Conservation (phyloP, 768 basidiomycete species). For the Termitomyces bulborhizus region DNA sequence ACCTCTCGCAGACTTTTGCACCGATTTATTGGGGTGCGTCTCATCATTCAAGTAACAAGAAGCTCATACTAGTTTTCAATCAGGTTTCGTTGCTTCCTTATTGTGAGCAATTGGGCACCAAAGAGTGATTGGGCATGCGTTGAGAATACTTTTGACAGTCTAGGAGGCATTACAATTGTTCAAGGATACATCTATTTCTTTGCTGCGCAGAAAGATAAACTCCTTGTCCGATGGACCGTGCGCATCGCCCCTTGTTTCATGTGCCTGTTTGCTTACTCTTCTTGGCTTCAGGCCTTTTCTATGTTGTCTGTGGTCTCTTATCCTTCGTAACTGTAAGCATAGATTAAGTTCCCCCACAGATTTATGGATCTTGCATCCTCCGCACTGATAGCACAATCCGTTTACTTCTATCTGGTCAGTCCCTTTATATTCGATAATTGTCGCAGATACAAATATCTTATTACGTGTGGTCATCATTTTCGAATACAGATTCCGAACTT, state of each 20-base stretch:
- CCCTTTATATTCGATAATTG: not conserved
- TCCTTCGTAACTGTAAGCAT: not conserved
- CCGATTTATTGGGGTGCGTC: constrained; percentile 27
- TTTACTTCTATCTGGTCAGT: constrained; percentile 38
- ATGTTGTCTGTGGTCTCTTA: constrained; percentile 20
- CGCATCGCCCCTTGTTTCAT: not conserved
- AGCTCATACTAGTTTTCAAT: not conserved
- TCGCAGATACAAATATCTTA: not conserved
- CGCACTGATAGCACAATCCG: constrained; percentile 33
- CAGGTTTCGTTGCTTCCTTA: constrained; percentile 24
- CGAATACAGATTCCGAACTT: constrained; percentile 34
- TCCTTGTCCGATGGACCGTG: constrained; percentile 24
- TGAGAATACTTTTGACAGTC: constrained; percentile 15
- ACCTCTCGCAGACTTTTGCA: constrained; percentile 21
- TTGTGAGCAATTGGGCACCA: constrained; percentile 12
- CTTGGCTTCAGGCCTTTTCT: constrained; percentile 14
- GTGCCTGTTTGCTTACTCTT: not conserved
- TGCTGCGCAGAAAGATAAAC: constrained; percentile 19
- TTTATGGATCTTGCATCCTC: constrained; percentile 33
- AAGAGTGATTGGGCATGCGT: not conserved
- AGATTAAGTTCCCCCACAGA: constrained; percentile 9
- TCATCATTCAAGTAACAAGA: not conserved
- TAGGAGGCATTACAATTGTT: constrained; percentile 33
- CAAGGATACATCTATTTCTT: constrained; percentile 37
- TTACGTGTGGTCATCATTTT: not conserved